A percentile compares a stretch with the other conserved stretches of the same genome.
These are phyloP conservation scores for Nepenthes gracilis DNA, from an alignment of 148 eudicot species.

Conservation along the genomic window DNA sequence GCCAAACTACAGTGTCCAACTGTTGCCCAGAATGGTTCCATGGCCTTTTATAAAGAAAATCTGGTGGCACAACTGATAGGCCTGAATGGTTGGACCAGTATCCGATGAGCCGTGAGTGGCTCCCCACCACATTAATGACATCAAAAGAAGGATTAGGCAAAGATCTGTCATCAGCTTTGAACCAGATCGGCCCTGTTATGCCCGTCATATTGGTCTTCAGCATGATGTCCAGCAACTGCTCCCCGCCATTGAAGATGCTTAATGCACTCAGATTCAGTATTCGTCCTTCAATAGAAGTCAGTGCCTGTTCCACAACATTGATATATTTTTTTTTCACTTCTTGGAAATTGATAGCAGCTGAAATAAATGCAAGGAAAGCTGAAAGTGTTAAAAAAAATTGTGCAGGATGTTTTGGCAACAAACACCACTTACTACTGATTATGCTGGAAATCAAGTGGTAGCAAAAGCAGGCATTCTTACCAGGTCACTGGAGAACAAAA, in stretches of 20 bases:
- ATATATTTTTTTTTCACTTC: too few species aligned
- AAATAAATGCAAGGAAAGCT: neutral
- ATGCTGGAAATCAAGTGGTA: neutral
- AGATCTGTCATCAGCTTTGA: slow-evolving; percentile 15
- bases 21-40: slow-evolving; percentile 27
- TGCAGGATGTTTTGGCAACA: too few species aligned
- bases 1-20: slow-evolving; percentile 34
- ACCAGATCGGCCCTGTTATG: slow-evolving; percentile 18
- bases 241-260: slow-evolving; percentile 46
- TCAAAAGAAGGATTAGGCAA: slow-evolving; percentile 35
- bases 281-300: slow-evolving; percentile 24
- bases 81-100: slow-evolving; percentile 55
- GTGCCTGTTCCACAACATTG: neutral
- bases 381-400: neutral
- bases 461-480: neutral
- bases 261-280: slow-evolving; percentile 33
- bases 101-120: slow-evolving; percentile 20
- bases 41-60: slow-evolving; percentile 16
- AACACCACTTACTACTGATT: too few species aligned
- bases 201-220: slow-evolving; percentile 24
- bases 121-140: slow-evolving; percentile 27
- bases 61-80: slow-evolving; percentile 29
- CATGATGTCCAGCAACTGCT: slow-evolving; percentile 22
- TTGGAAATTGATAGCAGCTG: too few species aligned
- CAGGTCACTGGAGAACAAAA: slow-evolving; percentile 43